Evolutionary conservation across 1,284 basidiomycete species (phyloP), one percentile per base, ranked within the genome.

Genomic region (Coniophora puteana): DNA sequence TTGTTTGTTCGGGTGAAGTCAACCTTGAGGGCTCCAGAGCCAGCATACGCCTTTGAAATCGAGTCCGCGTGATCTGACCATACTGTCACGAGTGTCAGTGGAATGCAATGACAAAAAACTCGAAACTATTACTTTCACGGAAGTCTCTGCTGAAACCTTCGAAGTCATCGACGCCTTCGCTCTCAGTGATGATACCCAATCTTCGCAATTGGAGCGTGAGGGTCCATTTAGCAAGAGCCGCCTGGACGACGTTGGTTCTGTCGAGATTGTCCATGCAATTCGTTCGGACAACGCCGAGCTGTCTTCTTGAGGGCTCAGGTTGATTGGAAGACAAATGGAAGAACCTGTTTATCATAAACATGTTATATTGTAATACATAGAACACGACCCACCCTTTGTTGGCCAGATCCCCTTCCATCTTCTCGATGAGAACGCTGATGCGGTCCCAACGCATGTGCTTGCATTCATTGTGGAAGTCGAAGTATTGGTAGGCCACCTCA

Each of bases 391-490:
- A 93, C 79, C 87, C 87, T 55, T 93, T 77, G 41, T 71, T 69
- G 34, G 77, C 67, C 34, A 98, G 62, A 33, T 90, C 88, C 22
- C 84, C 78, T 48, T 87, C 72, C 27, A 98, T 65, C 40, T 76
- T 74, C 44, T 92, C 88, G 29, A 97, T 75, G 29, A 99, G 75
- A 13, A 91, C 65, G 48, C 80, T 81, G 50, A 99, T 91, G 36
- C 92, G 80, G 58, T 99, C 92, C 79, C 93, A 99, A 43, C 91
- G 84, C 86, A 99, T 91, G 28, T 89, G 79, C 60, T 84, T 90
- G 74, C 95, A 98, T 65, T 98, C 93, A 52, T 81, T 84, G 65
- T 98, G 95, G 72, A 99, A 99, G 63, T 99, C 96, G 60, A 96
- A 99, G 71, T 98, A 97, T 48, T 89, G 76, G 61, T 99, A 99